Evolutionary conservation across 2,329 filamentous ascomycete species (phyloP), one percentile per base, ranked within the genome.

Genomic region (Xylaria sp.): DNA sequence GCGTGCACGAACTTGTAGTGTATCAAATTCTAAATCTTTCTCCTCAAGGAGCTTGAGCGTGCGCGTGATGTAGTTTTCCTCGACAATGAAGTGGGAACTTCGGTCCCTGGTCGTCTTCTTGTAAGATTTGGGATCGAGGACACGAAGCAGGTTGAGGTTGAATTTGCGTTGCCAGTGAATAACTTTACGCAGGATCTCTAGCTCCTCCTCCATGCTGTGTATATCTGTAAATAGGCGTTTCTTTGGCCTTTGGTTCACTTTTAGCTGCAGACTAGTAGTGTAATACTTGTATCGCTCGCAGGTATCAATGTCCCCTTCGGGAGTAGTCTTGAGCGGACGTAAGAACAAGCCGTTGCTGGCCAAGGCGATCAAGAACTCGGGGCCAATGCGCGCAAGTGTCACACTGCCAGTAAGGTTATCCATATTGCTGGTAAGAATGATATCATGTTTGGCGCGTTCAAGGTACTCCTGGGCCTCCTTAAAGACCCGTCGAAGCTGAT

Each of bases 81-180:
- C 52, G 13, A 39, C 22, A 2, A 17, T 17, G 37, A 53, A 59
- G 13, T 52, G 19, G 9, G 49, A 50, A 16, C 52, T 34, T 20
- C 56, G 56, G 18, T 40, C 21, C 16, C 50, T 52, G 1, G 56
- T 53, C 7, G 52, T 55, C 13, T 40, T 50, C 18, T 39, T 54
- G 22, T 43, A 52, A 6, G 56, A 59, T 2, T 17, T 20, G 4
- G 56, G 52, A 18, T 59, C 56, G 9, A 59, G 41, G 8, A 59
- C 56, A 19, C 52, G 37, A 5, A 51, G 17, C 19, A 56, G 44
- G 37, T 56, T 43, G n/a, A 24, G 21, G 37, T 47, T 50, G 39
- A 56, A 59, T n/a, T 56, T 59, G 20, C 29, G 39, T 40, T 59
- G 52, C 52, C 52, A 59, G 8, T 44, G 19, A 29, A 50, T 56